Percentiles rank a stretch among this genome's conserved stretches.
Conservation (phyloP, 208 protist species). For the Crithidia expoeki region DNA sequence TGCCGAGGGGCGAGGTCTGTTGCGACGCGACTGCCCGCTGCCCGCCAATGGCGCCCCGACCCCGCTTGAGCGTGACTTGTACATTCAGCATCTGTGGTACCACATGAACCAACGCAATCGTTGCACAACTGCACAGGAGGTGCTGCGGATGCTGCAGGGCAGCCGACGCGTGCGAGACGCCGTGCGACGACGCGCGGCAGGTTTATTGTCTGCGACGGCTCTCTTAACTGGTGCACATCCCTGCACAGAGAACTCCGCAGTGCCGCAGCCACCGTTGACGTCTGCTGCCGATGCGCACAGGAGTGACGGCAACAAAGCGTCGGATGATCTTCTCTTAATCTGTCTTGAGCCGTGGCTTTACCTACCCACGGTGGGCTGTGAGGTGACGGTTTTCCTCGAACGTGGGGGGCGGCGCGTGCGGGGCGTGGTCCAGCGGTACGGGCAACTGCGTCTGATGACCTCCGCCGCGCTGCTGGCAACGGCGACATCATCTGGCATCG, state of each 20-base stretch:
- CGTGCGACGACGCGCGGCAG: constrained; percentile 6
- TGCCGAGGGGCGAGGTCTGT: constrained; percentile 40
- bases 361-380: constrained; percentile 74
- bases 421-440: constrained; percentile 73
- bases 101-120: constrained; percentile 76
- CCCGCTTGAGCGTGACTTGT: constrained; percentile 82
- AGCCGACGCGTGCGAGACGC: constrained; percentile 52
- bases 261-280: neutral
- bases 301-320: neutral
- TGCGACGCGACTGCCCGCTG: constrained; percentile 60
- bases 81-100: constrained; percentile 70
- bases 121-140: constrained; percentile 52
- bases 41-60: constrained; percentile 79
- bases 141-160: constrained; percentile 51
- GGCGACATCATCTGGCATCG: neutral
- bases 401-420: constrained; percentile 50
- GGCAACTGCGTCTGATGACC: constrained; percentile 80
- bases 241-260: neutral
- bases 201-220: neutral
- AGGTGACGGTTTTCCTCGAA: constrained; percentile 72
- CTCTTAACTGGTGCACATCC: neutral
- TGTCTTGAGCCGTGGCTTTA: constrained; percentile 78
- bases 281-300: neutral
- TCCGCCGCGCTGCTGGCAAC: constrained; percentile 50
- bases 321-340: constrained; percentile 31